Evolutionary conservation across 805 yeast species (phyloP), one percentile per base, ranked within the genome.

Genomic region (Trichomonascus vanleenenianus): DNA sequence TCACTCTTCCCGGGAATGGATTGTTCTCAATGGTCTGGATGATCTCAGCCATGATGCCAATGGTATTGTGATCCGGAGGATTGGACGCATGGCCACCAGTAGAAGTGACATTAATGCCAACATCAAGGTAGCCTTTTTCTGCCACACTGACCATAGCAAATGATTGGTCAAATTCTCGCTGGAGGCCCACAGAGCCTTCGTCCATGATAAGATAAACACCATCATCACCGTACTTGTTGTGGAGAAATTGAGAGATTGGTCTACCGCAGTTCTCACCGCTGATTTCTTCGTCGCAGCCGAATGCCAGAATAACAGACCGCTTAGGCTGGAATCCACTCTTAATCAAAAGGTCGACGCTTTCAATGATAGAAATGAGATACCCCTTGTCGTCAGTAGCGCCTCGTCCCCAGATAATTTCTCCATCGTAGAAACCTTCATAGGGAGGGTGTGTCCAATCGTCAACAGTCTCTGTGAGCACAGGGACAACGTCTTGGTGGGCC

Each of bases 41-140:
- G 45, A 85, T 66, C 47, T 81, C 78, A 2, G 86, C 70, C 43
- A 81, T 68, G 32, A 85, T 73, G 10, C 93, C 95, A 62, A 86
- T 83, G 2, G 83, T 72, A 4, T 93, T 84, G 57, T 85, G 93
- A 40, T 77, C 81, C 1, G 89, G 91, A 9, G 94, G 93, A 12
- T 73, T 61, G 8, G 89, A 81, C 1, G 91, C 78, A 59, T 84
- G 94, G 8, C 94, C 94, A 33, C 94, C 94, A 11, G 78, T 76
- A 16, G 85, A 78, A 18, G 65, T 64, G 37, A 83, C 63, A 3
- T 68, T 67, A 35, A 81, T 66, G 25, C 56, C 50, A 2, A 74
- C 54, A 53, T 79, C 81, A 15, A 80, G 58, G 48, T 71, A 73
- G 3, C 85, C 85, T 59, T 79, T 79, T 56, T 81, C 84, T 15